Evolutionary conservation across 768 basidiomycete genomes (phyloP).

Genomic region (Tephrocybe sp.): DNA sequence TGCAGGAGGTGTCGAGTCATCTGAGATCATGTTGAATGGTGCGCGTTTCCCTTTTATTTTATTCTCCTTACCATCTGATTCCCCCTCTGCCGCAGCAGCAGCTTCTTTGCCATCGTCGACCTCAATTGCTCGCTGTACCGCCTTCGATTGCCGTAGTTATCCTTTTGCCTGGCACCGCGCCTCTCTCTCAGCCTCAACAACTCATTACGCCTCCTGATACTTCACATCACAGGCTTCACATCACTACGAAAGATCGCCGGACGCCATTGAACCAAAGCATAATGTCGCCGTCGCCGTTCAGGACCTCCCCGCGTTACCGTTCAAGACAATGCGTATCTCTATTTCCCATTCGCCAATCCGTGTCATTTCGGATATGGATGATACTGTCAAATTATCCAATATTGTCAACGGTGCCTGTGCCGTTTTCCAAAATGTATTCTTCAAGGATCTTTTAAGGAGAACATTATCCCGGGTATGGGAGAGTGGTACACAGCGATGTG

Average conservation of each 20-base stretch:
- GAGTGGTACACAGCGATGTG: constrained; percentile 75
- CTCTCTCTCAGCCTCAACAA: too few relatives aligned
- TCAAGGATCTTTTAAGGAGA: constrained; percentile 78
- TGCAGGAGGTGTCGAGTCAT: too few relatives aligned
- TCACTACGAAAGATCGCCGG: constrained; percentile 61
- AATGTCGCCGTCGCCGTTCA: not conserved
- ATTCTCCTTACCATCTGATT: too few relatives aligned
- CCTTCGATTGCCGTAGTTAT: too few relatives aligned
- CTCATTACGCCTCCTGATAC: too few relatives aligned
- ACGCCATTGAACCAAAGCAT: constrained; percentile 24
- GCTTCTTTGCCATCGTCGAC: too few relatives aligned
- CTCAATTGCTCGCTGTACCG: too few relatives aligned
- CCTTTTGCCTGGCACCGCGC: too few relatives aligned
- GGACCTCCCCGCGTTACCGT: constrained; percentile 5
- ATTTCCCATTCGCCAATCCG: constrained; percentile 68
- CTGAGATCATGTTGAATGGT: too few relatives aligned
- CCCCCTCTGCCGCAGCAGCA: too few relatives aligned
- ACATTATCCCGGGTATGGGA: constrained; percentile 79
- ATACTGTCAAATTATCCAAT: constrained; percentile 83
- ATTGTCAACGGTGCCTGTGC: constrained; percentile 75
- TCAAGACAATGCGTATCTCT: constrained; percentile 37
- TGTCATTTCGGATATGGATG: constrained; percentile 92
- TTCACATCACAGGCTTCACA: constrained; percentile 61
- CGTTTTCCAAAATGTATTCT: constrained; percentile 91
- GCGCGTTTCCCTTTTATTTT: too few relatives aligned